Evolutionary conservation across 352 stramenopile genomes (phyloP).

Genomic region (Aphanomyces cochlioides): DNA sequence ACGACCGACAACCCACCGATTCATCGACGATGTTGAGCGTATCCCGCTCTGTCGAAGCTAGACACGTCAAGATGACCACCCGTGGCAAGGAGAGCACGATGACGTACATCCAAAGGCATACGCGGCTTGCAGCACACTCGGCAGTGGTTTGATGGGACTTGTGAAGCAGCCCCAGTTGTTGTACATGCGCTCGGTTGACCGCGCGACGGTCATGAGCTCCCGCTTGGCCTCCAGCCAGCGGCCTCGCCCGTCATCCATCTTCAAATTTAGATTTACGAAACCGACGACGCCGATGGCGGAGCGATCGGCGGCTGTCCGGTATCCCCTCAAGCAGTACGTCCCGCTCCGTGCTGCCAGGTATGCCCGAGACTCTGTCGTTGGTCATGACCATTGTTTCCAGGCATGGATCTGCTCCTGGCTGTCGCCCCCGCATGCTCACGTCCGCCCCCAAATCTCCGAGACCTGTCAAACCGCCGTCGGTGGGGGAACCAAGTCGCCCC

Average conservation of each 20-base stretch:
- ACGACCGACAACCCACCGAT: background rate
- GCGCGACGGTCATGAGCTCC: background rate
- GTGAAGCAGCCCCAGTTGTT: constrained; percentile 27
- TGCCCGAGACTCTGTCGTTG: background rate
- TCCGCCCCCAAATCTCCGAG: background rate
- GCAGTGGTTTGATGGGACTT: constrained; percentile 17
- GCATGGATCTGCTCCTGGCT: constrained; percentile 5
- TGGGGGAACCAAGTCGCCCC: background rate
- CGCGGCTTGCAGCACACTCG: background rate
- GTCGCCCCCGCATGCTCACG: background rate
- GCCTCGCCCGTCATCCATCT: background rate
- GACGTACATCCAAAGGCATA: constrained; percentile 16
- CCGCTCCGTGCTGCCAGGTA: constrained; percentile 4
- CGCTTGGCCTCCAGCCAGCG: background rate
- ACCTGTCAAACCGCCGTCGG: background rate
- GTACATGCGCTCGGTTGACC: constrained; percentile 19
- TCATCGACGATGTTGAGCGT: background rate
- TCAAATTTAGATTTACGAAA: background rate
- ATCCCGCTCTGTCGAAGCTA: constrained; percentile 1
- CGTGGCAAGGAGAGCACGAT: background rate
- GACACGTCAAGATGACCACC: background rate
- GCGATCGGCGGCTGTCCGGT: background rate
- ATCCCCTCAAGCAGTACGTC: constrained; percentile 3
- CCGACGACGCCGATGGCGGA: constrained; percentile 1
- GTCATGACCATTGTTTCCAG: background rate